These are phyloP conservation scores for Thalassiosira profunda DNA, from an alignment of 108 stramenopile species.

Conservation along the genomic window DNA sequence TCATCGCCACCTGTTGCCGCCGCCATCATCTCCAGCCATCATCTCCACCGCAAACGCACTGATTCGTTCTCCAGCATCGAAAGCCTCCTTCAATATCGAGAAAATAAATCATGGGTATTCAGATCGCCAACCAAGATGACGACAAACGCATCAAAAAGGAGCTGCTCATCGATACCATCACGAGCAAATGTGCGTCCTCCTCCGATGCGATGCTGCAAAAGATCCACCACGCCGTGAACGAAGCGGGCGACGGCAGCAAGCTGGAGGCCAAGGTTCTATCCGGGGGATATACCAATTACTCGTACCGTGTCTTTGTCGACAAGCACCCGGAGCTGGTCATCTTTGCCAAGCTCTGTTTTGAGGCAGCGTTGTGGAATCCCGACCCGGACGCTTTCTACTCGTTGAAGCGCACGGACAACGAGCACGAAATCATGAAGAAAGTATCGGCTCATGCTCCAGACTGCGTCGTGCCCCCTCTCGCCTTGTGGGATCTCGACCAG, in stretches of 20 bases:
- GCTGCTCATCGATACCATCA: not conserved
- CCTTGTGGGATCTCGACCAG: not conserved
- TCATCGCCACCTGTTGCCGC: too few relatives aligned
- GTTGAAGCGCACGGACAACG: not conserved
- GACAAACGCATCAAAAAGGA: slow-evolving; percentile 2
- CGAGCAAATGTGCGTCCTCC: not conserved
- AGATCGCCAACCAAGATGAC: too few relatives aligned
- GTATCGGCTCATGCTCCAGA: not conserved
- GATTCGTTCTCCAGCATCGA: too few relatives aligned
- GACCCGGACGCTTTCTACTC: not conserved
- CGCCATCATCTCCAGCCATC: too few relatives aligned
- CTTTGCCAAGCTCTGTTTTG: slow-evolving; percentile 10
- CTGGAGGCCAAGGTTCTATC: slow-evolving; percentile 16
- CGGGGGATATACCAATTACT: slow-evolving; percentile 9
- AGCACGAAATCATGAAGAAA: slow-evolving; percentile 3
- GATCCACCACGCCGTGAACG: slow-evolving; percentile 8
- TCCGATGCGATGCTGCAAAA: not conserved
- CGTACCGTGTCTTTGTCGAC: not conserved
- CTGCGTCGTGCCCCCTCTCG: not conserved
- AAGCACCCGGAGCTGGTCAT: not conserved
- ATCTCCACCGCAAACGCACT: too few relatives aligned
- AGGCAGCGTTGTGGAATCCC: slow-evolving; percentile 4
- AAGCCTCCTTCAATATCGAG: too few relatives aligned
- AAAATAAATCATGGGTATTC: too few relatives aligned
- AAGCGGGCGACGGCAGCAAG: slow-evolving; percentile 7